Base-by-base conservation (phyloP, 805 yeast genomes). In the Kazachstania kunashirensis region DNA sequence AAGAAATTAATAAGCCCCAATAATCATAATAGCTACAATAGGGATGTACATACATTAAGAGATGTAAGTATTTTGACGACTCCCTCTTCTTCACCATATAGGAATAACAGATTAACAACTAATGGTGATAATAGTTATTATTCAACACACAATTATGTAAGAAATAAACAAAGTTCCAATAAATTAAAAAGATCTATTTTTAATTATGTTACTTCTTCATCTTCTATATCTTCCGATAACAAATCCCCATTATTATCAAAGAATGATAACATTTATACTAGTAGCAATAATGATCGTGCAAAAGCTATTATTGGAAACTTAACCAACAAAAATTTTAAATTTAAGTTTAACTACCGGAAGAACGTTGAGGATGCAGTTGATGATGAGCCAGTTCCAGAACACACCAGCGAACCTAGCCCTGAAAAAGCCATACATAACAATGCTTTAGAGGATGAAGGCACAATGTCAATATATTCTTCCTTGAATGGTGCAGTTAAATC, bases 401-500 rank as follows among this genome's bases (percentile, higher is more conserved):
- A 29, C 15, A 16, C 11, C 11, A 30, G 20, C n/a, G 24, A 24
- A 6, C 28, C 26, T 3, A 33, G 10, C 9, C 9, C 29, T 3
- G 12, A 24, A 16, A 24, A 13, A 10, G n/a, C 6, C 5, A 11
- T n/a, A n/a, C 8, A 12, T 31, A 49, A 48, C 24, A 52, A 43
- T 11, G 45, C 46, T 7, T 45, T 57, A 5, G 84, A 77, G 48
- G 83, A 78, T 52, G 84, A 78, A 46, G 73, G 75, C 10, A 79
- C 77, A 0, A 76, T 78, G 83, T 75, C 83, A 0, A 53, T 77
- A 16, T 77, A 77, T 48, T 70, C 80, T 0, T 71, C 79, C 0
- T 52, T 77, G n/a, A 62, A 66, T 39, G 58, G 49, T 24, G 59
- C 55, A 10, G 38, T 52, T 2, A 56, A 52, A 30, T 64, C 61